Base-by-base conservation (phyloP, 2,329 filamentous ascomycete genomes). In the Dothideomycetes sp. region DNA sequence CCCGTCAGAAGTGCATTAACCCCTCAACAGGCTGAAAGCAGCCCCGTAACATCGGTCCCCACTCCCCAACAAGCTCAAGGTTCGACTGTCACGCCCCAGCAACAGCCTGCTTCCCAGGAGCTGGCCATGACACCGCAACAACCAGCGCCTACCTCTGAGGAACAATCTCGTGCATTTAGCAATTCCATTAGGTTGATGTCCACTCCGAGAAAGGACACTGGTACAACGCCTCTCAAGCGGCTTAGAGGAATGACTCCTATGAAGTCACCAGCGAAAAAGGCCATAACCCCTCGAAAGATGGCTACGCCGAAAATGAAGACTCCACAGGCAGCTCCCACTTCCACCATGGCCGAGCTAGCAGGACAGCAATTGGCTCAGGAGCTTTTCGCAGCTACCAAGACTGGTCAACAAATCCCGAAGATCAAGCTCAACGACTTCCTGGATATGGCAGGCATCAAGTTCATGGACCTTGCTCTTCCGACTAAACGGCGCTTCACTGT, bases 361-460 rank as follows among this genome's bases (percentile, higher is more conserved):
- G 39, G 34, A 10, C 29, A 36, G 10, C 27, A 52, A 24, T 45
- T 57, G 10, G 49, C 47, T 19, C 49, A 56, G 30, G 54, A 58
- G 19, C 29, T 57, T 2, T 43, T 43, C 30, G 36, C 36, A 10
- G 18, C 35, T 12, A 29, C 45, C 10, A 38, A 38, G 12, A 22
- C 39, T 27, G 49, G 34, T 5, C 33, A 47, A 17, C 39, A 47
- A 11, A 43, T 45, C 27, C 49, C 58, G 36, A 56, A 59, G 17
- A 51, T 60, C 1, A 82, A 88, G 34, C 69, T 98, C 3, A 86
- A 94, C 50, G 84, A 94, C 38, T 98, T 98, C 62, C 66, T 98
- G 33, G 85, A 93, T 46, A 79, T 94, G 77, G 95, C 89, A 2
- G 93, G 85, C 43, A 94, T 98, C 52, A 84, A 88, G 39, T 98